Conservation (phyloP, 2,329 filamentous ascomycete species). For the Coleophoma eucalyptorum region DNA sequence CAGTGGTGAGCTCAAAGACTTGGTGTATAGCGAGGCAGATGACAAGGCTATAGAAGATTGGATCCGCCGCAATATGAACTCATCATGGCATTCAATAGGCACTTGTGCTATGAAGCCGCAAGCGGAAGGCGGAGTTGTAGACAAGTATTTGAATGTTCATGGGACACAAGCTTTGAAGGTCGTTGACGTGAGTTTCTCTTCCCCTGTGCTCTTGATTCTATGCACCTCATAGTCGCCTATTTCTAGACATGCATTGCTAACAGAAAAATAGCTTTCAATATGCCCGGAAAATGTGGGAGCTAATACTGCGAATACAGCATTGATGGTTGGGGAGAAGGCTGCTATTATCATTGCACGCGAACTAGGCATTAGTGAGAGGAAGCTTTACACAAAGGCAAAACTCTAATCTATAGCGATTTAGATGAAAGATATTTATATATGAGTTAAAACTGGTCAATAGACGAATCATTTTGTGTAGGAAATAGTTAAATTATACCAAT, state of each 20-base stretch:
- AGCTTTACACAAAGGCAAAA: no score
- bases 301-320: conserved; percentile 37
- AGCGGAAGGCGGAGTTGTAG: conserved; percentile 29
- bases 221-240: no score
- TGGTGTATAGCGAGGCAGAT: conserved; percentile 23
- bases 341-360: conserved; percentile 31
- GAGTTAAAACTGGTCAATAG: no score
- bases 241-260: no score
- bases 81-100: conserved; percentile 32
- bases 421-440: no score
- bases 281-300: conserved; percentile 37
- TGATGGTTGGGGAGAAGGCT: conserved; percentile 32
- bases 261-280: no score
- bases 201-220: no score
- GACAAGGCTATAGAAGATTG: conserved; percentile 33
- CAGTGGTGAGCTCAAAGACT: conserved; percentile 25
- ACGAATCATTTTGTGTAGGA: no score
- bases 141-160: conserved; percentile 28
- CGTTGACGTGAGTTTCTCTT: conserved; percentile 31
- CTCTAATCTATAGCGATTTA: no score
- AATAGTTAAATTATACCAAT: no score
- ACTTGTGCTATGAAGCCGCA: conserved; percentile 32
- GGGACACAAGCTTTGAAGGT: conserved; percentile 32
- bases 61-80: conserved; percentile 29
- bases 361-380: conserved; percentile 19